phyloP scores from a whole-genome alignment of 345 rosid species.

The Alliaria petiolata region DNA sequence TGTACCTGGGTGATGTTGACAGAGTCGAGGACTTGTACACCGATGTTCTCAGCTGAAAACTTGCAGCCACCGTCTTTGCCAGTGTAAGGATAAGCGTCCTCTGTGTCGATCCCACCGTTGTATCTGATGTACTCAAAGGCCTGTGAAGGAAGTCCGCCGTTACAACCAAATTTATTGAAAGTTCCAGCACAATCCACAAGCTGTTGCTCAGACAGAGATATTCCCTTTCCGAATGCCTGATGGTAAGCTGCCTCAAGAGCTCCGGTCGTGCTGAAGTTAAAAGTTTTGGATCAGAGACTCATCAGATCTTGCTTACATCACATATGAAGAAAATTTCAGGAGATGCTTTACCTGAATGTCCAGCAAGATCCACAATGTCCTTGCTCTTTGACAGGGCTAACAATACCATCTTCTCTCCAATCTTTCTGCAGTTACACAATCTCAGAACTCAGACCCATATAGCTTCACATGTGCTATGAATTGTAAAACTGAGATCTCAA shows the following conservation, averaged over 20 bases:
- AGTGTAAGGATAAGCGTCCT: slow-evolving; percentile 75
- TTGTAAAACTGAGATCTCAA: no score
- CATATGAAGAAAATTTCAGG: neutral
- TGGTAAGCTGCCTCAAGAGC: slow-evolving; percentile 94
- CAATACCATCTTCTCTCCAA: slow-evolving; percentile 82
- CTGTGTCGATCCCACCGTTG: slow-evolving; percentile 91
- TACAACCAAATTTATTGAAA: slow-evolving; percentile 80
- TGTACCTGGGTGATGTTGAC: slow-evolving; percentile 81
- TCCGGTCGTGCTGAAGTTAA: slow-evolving; percentile 67
- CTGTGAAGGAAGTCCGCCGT: slow-evolving; percentile 91
- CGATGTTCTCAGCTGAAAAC: slow-evolving; percentile 72
- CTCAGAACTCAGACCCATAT: neutral
- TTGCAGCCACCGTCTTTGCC: slow-evolving; percentile 61
- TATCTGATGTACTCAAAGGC: slow-evolving; percentile 92
- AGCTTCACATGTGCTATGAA: no score
- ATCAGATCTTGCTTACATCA: no score
- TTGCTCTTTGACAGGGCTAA: slow-evolving; percentile 86
- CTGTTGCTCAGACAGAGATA: slow-evolving; percentile 85
- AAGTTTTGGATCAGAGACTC: neutral
- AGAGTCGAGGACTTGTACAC: slow-evolving; percentile 60
- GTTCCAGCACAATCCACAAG: slow-evolving; percentile 90
- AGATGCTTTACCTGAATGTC: slow-evolving; percentile 72
- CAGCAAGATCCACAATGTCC: slow-evolving; percentile 98
- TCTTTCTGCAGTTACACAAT: slow-evolving; percentile 52
- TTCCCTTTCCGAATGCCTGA: slow-evolving; percentile 76